Evolutionary conservation across 2,329 filamentous ascomycete genomes (phyloP).

Genomic region (Dactylellina leptospora): DNA sequence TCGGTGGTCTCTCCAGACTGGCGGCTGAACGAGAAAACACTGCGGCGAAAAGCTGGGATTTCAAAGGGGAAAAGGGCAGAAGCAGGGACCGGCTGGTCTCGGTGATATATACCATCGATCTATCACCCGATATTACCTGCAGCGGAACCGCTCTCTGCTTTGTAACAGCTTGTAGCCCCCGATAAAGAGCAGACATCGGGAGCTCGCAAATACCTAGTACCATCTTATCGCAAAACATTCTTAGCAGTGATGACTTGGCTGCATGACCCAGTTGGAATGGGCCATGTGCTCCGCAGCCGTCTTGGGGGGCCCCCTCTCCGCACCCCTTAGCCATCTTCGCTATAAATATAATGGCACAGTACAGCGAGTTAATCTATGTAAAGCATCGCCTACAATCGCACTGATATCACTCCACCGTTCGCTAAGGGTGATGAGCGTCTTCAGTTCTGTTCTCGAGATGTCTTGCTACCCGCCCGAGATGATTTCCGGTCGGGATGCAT

Average conservation of each 20-base stretch:
- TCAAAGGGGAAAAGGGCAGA: background rate
- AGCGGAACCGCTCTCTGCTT: too few relatives aligned
- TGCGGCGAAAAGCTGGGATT: slow-evolving; percentile 5
- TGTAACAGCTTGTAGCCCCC: slow-evolving; percentile 5
- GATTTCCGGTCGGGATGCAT: background rate
- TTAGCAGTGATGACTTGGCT: slow-evolving; percentile 47
- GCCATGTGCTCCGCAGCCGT: slow-evolving; percentile 40
- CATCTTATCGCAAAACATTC: slow-evolving; percentile 5
- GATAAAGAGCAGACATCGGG: slow-evolving; percentile 32
- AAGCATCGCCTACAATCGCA: too few relatives aligned
- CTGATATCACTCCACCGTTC: too few relatives aligned
- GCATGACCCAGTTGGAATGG: slow-evolving; percentile 46
- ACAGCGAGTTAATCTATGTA: too few relatives aligned
- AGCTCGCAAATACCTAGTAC: slow-evolving; percentile 28
- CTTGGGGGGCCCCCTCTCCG: too few relatives aligned
- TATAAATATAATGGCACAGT: too few relatives aligned
- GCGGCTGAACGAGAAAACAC: background rate
- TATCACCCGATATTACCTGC: too few relatives aligned
- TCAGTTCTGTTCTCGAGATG: background rate
- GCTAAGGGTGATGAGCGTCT: background rate
- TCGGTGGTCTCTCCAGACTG: background rate
- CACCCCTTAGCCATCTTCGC: too few relatives aligned
- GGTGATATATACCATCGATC: slow-evolving; percentile 19
- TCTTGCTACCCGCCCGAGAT: background rate
- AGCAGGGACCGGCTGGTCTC: slow-evolving; percentile 2